These are phyloP conservation scores for Zoysia japonica DNA, from an alignment of 176 grass and related monocot species.

Conservation along the genomic window DNA sequence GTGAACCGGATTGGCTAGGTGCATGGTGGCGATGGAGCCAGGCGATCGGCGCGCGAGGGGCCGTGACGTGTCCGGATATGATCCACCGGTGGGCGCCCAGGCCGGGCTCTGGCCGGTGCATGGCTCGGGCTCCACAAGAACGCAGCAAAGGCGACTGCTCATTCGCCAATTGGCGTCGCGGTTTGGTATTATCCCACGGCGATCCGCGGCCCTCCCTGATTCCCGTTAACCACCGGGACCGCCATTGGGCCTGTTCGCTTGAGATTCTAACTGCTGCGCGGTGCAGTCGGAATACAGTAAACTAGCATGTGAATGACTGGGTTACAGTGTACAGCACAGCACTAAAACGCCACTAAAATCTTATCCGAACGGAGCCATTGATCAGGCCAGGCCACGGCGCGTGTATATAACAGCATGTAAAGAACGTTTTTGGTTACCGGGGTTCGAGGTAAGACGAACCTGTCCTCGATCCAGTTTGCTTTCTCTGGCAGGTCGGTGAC, in stretches of 20 bases:
- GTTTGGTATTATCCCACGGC: not conserved
- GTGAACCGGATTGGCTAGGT: not conserved
- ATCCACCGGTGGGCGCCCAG: slow-evolving; percentile 31
- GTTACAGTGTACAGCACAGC: too few species aligned
- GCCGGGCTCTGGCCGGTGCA: not conserved
- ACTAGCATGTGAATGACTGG: too few species aligned
- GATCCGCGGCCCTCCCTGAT: not conserved
- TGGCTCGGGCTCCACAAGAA: not conserved
- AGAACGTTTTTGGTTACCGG: not conserved
- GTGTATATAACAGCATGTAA: too few species aligned
- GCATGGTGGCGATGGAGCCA: slow-evolving; percentile 47
- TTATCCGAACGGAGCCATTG: too few species aligned
- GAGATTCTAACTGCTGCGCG: too few species aligned
- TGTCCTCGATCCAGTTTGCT: slow-evolving; percentile 24
- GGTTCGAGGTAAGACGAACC: slow-evolving; percentile 24
- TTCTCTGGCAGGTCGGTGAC: slow-evolving; percentile 8
- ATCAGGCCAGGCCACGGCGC: too few species aligned
- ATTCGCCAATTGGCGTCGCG: not conserved
- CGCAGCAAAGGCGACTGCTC: not conserved
- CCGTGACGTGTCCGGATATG: slow-evolving; percentile 37
- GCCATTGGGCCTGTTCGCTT: not conserved
- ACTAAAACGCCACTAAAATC: too few species aligned
- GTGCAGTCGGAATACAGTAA: too few species aligned
- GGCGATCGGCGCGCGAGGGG: slow-evolving; percentile 16
- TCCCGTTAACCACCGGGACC: not conserved